Base-by-base conservation (phyloP, 2,329 filamentous ascomycete species). In the Aspergillus candidus region DNA sequence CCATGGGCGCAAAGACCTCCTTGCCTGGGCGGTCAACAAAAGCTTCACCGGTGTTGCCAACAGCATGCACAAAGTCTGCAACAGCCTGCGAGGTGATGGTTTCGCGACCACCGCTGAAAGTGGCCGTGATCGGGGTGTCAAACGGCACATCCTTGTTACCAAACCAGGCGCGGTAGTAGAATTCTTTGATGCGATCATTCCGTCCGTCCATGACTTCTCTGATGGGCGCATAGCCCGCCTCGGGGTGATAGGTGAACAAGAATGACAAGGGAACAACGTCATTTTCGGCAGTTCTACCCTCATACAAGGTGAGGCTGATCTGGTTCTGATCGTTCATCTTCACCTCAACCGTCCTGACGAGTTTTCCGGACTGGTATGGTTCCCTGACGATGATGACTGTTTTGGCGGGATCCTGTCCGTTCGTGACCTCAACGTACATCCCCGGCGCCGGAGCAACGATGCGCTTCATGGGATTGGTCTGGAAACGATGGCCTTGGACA, bases 81-180 rank as follows among this genome's bases (percentile, higher is more conserved):
- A 98, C 96, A 50, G 86, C 90, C 65, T 96, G 87, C 47, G 84
- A 83, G 4, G 88, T 95, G 55, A 98, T 90, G 18, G 80, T 88
- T 4, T 88, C 80, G 55, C 83, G 83, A 53, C 93, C 93, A 62
- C 93, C 93, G 54, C 93, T 88, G 62, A 98, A 98, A 55, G 82
- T 83, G 62, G 87, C 85, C 5, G 88, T 90, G 41, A 95, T 86
- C 31, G 87, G 77, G 12, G 86, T 84, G 58, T 96, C 84, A 43
- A 96, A 86, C 43, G 94, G 84, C 40, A 94, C 77, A 35, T 77
- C 70, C 60, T 95, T 90, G 48, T 90, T 79, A 34, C 89, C 93
- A 58, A 98, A 98, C 93, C 93, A 98, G 54, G 94, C 84, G 56
- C 84, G 83, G 82, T 94, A 98, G 77, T 98, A 98, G 68, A 98